These are phyloP conservation scores for Dipodascus albidus DNA, from an alignment of 805 yeast species.

Conservation along the genomic window DNA sequence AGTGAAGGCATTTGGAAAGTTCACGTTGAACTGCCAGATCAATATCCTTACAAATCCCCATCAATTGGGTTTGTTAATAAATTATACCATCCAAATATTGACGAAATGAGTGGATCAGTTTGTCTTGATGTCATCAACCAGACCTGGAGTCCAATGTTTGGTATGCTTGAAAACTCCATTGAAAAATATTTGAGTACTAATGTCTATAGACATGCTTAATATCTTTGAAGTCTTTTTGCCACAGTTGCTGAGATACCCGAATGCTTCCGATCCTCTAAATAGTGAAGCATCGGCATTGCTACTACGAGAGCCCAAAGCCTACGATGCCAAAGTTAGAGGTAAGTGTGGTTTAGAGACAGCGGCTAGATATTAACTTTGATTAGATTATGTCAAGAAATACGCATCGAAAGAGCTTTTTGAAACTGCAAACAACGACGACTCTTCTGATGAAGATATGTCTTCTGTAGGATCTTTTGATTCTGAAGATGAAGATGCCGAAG, in stretches of 20 bases:
- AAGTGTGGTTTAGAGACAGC: conserved; percentile 18
- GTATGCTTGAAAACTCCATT: conserved; percentile 7
- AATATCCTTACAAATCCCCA: conserved; percentile 91
- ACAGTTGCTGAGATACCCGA: conserved; percentile 82
- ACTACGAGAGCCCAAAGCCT: conserved; percentile 53
- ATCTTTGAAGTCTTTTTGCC: conserved; percentile 91
- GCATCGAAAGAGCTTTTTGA: conserved; percentile 43
- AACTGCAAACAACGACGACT: conserved; percentile 32
- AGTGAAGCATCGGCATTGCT: conserved; percentile 78
- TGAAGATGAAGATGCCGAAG: conserved; percentile 25
- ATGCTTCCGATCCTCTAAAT: conserved; percentile 88
- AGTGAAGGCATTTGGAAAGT: conserved; percentile 84
- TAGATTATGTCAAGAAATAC: conserved; percentile 57
- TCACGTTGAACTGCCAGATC: conserved; percentile 89
- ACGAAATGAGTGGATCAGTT: conserved; percentile 77
- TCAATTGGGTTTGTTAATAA: conserved; percentile 88
- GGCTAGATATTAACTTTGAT: neutral
- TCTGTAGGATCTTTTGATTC: conserved; percentile 30
- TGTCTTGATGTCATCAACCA: conserved; percentile 95
- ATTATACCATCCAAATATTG: conserved; percentile 93
- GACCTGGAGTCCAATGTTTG: conserved; percentile 98
- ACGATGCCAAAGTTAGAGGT: conserved; percentile 46
- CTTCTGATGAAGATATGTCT: conserved; percentile 29
- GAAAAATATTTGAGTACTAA: neutral
- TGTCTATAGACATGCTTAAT: conserved; percentile 47